phyloP scores from a whole-genome alignment of 2,329 filamentous ascomycete species.

The Hypoxylon sp. region DNA sequence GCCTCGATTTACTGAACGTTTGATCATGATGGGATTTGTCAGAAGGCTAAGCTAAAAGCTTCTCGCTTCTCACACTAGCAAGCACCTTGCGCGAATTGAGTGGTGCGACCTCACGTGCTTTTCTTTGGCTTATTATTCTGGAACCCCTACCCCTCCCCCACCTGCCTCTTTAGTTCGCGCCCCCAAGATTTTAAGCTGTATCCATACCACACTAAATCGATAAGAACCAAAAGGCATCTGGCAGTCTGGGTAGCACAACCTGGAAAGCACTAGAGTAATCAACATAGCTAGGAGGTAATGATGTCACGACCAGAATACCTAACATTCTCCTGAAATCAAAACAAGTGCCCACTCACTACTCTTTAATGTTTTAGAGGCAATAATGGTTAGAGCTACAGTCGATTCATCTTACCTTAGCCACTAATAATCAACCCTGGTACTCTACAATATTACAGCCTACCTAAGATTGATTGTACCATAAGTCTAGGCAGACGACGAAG shows the following conservation, averaged over 20 bases:
- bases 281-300: not conserved
- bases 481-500: conserved; percentile 9
- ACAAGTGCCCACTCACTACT: not conserved
- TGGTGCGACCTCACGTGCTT: conserved; percentile 37
- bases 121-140: too few species aligned
- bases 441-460: not conserved
- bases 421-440: not conserved
- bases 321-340: not conserved
- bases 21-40: conserved; percentile 35
- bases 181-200: conserved; percentile 3
- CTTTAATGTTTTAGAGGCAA: not conserved
- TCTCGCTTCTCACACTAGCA: conserved; percentile 5
- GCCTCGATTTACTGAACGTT: conserved; percentile 18
- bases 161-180: not conserved
- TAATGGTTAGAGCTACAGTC: too few species aligned
- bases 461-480: not conserved
- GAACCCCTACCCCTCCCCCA: not conserved
- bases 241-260: too few species aligned
- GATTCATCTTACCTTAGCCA: not conserved
- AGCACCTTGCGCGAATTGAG: conserved; percentile 11
- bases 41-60: conserved; percentile 1
- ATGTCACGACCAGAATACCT: conserved; percentile 17
- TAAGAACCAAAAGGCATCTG: too few species aligned
- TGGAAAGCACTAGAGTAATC: too few species aligned
- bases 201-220: not conserved